phyloP scores from a whole-genome alignment of 257 asterid species.

The Fraxinus anomala region DNA sequence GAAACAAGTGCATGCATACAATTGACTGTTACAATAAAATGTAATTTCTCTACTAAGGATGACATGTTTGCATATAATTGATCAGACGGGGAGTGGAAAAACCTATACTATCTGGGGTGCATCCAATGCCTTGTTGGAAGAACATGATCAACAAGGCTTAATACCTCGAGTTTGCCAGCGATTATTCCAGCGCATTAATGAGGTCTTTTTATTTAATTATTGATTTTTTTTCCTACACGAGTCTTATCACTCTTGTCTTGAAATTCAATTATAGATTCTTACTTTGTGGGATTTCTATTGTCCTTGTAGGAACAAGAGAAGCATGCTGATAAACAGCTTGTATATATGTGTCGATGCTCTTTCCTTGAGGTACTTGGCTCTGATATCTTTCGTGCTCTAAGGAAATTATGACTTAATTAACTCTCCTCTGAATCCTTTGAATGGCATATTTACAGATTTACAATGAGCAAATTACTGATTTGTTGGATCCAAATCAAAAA shows the following conservation, averaged over 20 bases:
- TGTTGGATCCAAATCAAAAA: slow-evolving; percentile 90
- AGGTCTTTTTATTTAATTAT: slow-evolving; percentile 45
- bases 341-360: slow-evolving; percentile 93
- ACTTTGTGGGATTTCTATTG: slow-evolving; percentile 15
- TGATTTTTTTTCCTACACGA: slow-evolving; percentile 10
- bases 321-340: slow-evolving; percentile 77
- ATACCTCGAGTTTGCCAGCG: slow-evolving; percentile 91
- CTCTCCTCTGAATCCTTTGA: slow-evolving; percentile 21
- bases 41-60: slow-evolving; percentile 16
- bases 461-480: slow-evolving; percentile 97
- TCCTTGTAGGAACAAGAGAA: slow-evolving; percentile 80
- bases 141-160: slow-evolving; percentile 78
- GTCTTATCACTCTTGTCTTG: slow-evolving; percentile 14
- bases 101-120: slow-evolving; percentile 99
- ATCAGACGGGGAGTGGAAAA: slow-evolving; percentile 97
- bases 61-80: slow-evolving; percentile 27
- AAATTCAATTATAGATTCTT: background rate
- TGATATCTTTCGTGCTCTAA: slow-evolving; percentile 18
- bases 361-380: slow-evolving; percentile 79
- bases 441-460: slow-evolving; percentile 63
- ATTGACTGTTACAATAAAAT: slow-evolving; percentile 9
- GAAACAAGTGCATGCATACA: slow-evolving; percentile 6
- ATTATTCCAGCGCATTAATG: slow-evolving; percentile 73
- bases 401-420: background rate
- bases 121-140: slow-evolving; percentile 77